Evolutionary conservation across 2,329 filamentous ascomycete species (phyloP).

Genomic region (Fusarium sp.): DNA sequence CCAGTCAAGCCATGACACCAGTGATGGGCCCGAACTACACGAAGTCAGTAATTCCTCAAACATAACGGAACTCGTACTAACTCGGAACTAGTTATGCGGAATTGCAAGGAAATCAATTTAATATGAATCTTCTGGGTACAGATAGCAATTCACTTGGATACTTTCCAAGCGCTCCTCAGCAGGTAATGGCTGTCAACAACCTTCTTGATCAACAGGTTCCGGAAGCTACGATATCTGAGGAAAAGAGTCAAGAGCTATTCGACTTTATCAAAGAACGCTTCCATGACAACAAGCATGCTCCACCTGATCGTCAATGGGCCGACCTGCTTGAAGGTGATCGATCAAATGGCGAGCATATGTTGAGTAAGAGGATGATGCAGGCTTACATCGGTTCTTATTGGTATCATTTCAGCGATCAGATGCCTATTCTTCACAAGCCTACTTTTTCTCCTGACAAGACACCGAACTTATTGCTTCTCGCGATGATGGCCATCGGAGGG

Average conservation of each 20-base stretch:
- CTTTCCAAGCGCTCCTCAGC: slow-evolving; percentile 71
- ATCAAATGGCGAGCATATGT: slow-evolving; percentile 69
- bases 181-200: slow-evolving; percentile 91
- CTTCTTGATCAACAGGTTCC: slow-evolving; percentile 82
- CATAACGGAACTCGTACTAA: slow-evolving; percentile 36
- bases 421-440: slow-evolving; percentile 93
- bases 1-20: slow-evolving; percentile 52
- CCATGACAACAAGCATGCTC: slow-evolving; percentile 80
- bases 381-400: slow-evolving; percentile 94
- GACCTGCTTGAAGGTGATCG: slow-evolving; percentile 82
- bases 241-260: slow-evolving; percentile 85
- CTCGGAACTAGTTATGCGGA: slow-evolving; percentile 60
- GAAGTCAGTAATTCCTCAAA: slow-evolving; percentile 55
- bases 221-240: slow-evolving; percentile 84
- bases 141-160: slow-evolving; percentile 62
- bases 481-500: slow-evolving; percentile 92
- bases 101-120: slow-evolving; percentile 53
- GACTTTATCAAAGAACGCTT: slow-evolving; percentile 85
- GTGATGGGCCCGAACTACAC: slow-evolving; percentile 55
- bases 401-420: slow-evolving; percentile 92
- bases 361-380: slow-evolving; percentile 96
- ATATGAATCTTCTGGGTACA: slow-evolving; percentile 58
- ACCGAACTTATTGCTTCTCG: slow-evolving; percentile 83
- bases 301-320: slow-evolving; percentile 78
- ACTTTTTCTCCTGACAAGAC: slow-evolving; percentile 91